These are phyloP conservation scores for Populus tomentosa DNA, from an alignment of 441 rosid species.

Conservation along the genomic window DNA sequence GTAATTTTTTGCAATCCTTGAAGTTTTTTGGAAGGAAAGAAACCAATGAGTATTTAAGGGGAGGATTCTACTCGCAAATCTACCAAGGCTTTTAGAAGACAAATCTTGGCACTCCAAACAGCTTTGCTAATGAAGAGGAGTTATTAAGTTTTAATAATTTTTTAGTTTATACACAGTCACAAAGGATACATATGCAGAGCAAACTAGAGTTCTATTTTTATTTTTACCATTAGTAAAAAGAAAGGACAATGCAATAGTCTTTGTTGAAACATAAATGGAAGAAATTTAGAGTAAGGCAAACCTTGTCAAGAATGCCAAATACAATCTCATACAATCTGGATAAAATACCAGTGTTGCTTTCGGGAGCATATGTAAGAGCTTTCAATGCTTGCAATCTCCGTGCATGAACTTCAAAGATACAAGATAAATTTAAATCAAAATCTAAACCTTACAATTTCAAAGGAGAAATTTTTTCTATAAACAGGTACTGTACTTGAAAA, in stretches of 20 bases:
- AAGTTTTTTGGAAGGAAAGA: neutral
- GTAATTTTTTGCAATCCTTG: neutral
- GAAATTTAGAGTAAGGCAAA: conserved; percentile 29
- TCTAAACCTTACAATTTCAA: conserved; percentile 7
- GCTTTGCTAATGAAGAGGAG: neutral
- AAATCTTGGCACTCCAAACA: neutral
- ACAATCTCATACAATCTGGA: conserved; percentile 86
- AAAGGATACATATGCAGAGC: neutral
- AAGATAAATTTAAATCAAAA: conserved; percentile 31
- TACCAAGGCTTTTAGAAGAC: neutral
- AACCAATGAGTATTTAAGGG: neutral
- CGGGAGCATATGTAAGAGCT: conserved; percentile 92
- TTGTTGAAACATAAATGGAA: conserved; percentile 7
- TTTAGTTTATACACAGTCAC: neutral
- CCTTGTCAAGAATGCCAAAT: conserved; percentile 96
- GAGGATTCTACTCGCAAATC: neutral
- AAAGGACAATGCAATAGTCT: neutral
- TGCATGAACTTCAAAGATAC: conserved; percentile 71
- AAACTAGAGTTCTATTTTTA: neutral
- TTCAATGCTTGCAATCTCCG: conserved; percentile 95
- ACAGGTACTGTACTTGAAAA: neutral
- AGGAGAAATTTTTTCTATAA: neutral
- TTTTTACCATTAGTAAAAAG: neutral
- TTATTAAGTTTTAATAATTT: no score
- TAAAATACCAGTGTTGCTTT: conserved; percentile 76